Base-by-base conservation (phyloP, 805 yeast species). In the Suhomyces kilbournensis region DNA sequence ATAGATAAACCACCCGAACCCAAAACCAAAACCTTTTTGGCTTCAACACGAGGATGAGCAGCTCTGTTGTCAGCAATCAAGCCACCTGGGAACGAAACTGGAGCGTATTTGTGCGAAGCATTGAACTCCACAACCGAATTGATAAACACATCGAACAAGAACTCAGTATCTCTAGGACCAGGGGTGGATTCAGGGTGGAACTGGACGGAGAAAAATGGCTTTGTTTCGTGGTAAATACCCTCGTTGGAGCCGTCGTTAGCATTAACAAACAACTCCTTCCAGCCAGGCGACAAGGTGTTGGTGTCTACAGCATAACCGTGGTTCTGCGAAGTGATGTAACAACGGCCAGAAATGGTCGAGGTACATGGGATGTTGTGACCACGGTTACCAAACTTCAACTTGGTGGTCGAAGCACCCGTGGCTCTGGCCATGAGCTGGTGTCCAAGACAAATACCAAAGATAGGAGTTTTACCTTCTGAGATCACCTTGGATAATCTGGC, bases 141-240 rank as follows among this genome's bases (percentile, higher is more conserved):
- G 66, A 94, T 87, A 74, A 94, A 94, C 30, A 89, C 91, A 66
- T 94, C 99, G 64, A 94, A 94, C 70, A 94, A 79, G 73, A 92
- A 94, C 75, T 94, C 99, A 49, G 99, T 94, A 71, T 94, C 99
- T 70, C 97, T 85, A 70, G 99, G 99, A 70, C 99, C 99, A 46
- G 99, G 98, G 47, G 97, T 90, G 22, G 97, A 90, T 79, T 94
- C 99, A 23, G 99, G 99, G 71, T 94, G 99, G 81, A 94, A 93
- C 79, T 94, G 99, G 47, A 94, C 98, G 14, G 99, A 94, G 80
- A 94, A 94, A 69, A 79, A 87, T 39, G 99, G 99, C 71, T 87
- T 80, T 59, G 83, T 78, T 43, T 86, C 81, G 75, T 93, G 90
- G 78, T 90, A 93, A 57, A 94, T 90, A 85, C 99, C 99, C 79